A percentile compares a stretch with the other conserved stretches of the same genome.
These are phyloP conservation scores for Trifolium subterraneum DNA, from an alignment of 306 rosid species.

Conservation along the genomic window DNA sequence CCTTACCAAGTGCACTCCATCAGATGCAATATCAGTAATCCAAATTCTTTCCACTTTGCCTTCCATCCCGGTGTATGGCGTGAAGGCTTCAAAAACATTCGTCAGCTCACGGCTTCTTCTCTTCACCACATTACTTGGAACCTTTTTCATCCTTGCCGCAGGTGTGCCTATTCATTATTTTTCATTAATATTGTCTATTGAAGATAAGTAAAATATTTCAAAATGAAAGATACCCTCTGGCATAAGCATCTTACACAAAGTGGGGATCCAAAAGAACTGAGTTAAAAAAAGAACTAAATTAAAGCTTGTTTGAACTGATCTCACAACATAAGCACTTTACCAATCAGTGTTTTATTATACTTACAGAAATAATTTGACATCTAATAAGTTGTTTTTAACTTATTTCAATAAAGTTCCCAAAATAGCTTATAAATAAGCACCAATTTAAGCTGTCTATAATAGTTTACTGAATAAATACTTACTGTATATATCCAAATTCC, in stretches of 20 bases:
- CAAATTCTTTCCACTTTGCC: constrained; percentile 93
- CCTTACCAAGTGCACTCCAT: constrained; percentile 90
- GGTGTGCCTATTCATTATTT: constrained; percentile 79
- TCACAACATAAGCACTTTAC: not conserved
- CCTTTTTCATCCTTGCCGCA: constrained; percentile 98
- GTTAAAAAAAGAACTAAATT: not conserved
- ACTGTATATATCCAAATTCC: not conserved
- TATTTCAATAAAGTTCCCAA: constrained; percentile 15
- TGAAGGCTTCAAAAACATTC: constrained; percentile 83
- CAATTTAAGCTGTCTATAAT: not conserved
- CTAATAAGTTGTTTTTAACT: not conserved
- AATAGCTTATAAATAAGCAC: not conserved
- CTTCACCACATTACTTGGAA: constrained; percentile 87
- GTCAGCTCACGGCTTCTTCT: constrained; percentile 95
- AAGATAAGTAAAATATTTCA: constrained; percentile 15
- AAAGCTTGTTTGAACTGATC: constrained; percentile 13
- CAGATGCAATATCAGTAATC: constrained; percentile 94
- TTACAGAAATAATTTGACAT: not conserved
- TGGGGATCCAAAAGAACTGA: not conserved
- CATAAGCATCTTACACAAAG: constrained; percentile 21
- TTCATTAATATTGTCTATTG: constrained; percentile 7
- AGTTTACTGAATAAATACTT: not conserved
- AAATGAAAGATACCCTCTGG: constrained; percentile 21
- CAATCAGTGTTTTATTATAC: not conserved
- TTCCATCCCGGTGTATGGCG: constrained; percentile 88